A percentile compares a stretch with the other conserved stretches of the same genome.
phyloP scores from a whole-genome alignment of 352 stramenopile species.

The Phytopythium delawarense region DNA sequence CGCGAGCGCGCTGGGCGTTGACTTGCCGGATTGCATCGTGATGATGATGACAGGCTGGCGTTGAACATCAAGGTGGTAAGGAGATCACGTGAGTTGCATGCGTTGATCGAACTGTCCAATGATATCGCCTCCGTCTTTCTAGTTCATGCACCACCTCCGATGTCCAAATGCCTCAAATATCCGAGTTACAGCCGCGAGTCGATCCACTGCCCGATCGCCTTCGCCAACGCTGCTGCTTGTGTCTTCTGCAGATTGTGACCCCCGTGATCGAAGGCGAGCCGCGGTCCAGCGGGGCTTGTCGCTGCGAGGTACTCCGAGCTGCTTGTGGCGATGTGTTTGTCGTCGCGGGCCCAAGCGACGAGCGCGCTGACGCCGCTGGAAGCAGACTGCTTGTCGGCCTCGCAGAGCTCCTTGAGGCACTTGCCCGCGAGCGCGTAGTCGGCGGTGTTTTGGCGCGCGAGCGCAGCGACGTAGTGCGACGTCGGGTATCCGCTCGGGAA shows the following conservation, averaged over 20 bases:
- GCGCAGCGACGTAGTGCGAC: neutral
- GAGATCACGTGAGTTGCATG: too few species aligned
- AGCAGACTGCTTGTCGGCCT: neutral
- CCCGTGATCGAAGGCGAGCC: constrained; percentile 38
- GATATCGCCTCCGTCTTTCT: too few species aligned
- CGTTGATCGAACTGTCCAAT: too few species aligned
- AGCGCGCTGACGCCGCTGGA: constrained; percentile 8
- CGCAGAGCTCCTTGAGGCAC: neutral
- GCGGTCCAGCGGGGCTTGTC: constrained; percentile 23
- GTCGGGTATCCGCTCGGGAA: neutral
- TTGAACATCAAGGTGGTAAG: too few species aligned
- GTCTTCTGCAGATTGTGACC: constrained; percentile 83
- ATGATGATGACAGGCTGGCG: too few species aligned
- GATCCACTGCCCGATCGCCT: constrained; percentile 42
- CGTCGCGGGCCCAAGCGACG: constrained; percentile 51
- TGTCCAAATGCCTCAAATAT: too few species aligned
- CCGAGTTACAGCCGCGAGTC: neutral
- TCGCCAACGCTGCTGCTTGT: constrained; percentile 33
- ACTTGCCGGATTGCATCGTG: too few species aligned
- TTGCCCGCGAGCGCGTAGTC: constrained; percentile 1
- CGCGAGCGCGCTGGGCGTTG: too few species aligned
- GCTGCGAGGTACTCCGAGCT: constrained; percentile 37
- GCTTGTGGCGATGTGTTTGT: constrained; percentile 53
- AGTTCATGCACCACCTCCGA: too few species aligned
- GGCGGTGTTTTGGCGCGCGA: neutral